These are phyloP conservation scores for Gigaspora rosea DNA, from an alignment of 192 early-diverging fungal species.

Conservation along the genomic window DNA sequence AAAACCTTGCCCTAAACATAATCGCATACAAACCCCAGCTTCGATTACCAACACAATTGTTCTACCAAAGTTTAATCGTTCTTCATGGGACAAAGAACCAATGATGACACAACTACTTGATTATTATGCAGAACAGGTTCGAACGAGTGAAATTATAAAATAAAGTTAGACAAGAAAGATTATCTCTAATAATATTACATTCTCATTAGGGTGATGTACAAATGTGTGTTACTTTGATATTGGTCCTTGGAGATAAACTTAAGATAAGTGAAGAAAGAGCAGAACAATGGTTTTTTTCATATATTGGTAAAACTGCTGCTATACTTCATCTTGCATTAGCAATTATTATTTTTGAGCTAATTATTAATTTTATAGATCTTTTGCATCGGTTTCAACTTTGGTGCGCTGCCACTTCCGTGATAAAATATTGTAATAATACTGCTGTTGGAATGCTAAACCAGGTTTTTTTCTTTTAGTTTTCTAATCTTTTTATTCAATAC, in stretches of 20 bases:
- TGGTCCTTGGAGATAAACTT: slow-evolving; percentile 55
- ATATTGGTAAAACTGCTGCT: slow-evolving; percentile 54
- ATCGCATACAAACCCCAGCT: background rate
- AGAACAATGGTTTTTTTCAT: slow-evolving; percentile 69
- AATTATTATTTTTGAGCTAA: background rate
- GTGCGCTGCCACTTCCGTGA: slow-evolving; percentile 62
- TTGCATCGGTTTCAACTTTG: slow-evolving; percentile 73
- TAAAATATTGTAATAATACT: slow-evolving; percentile 53
- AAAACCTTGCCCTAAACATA: background rate
- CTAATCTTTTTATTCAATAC: background rate
- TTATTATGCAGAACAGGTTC: slow-evolving; percentile 75
- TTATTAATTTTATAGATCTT: slow-evolving; percentile 50
- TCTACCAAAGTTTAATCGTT: slow-evolving; percentile 40
- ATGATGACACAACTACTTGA: slow-evolving; percentile 61
- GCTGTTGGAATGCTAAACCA: slow-evolving; percentile 51
- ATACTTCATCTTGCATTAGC: background rate
- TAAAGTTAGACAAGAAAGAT: background rate
- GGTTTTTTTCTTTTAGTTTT: slow-evolving; percentile 35
- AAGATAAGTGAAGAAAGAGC: slow-evolving; percentile 47
- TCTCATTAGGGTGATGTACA: slow-evolving; percentile 65
- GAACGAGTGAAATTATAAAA: background rate
- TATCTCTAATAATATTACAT: background rate
- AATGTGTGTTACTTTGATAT: slow-evolving; percentile 73
- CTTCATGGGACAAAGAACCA: slow-evolving; percentile 46
- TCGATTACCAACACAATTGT: slow-evolving; percentile 39